Evolutionary conservation across 208 protist species (phyloP), one percentile per base, ranked within the genome.

Genomic region (Acanthamoeba divionensis): DNA sequence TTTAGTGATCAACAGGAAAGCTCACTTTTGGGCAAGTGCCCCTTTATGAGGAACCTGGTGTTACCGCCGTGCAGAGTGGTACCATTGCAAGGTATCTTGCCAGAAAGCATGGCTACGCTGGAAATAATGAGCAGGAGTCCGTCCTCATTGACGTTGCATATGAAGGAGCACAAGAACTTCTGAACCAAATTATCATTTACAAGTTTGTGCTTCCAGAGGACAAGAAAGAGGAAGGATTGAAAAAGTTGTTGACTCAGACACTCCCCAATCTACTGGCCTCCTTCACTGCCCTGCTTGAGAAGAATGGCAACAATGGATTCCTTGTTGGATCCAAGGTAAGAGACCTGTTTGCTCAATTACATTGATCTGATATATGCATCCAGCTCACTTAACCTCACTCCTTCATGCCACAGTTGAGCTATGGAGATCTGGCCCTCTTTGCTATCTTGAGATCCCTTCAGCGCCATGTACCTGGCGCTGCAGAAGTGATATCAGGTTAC

Each of bases 231-330:
- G 29, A 85, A 48, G 24, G n/a, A 33, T 38, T 31, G 24, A 29
- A 41, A 21, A 85, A 65, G 24, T 10, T 85, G 18, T 15, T 85
- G 13, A 65, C 36, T 5, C 48, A 85, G 54, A 9, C 9, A 26
- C 75, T 85, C 10, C 75, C 75, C 3, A 12, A 1, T 2, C 54
- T 44, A 26, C 24, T 85, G 15, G 50, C 0, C 2, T 52, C 4
- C 75, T 65, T 65, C 4, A 8, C 10, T 12, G n/a, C 6, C 18
- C 50, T 65, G 29, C 26, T 85, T 1, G 75, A 31, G 29, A 85
- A 85, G 75, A 85, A 65, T 47, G 77, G 77, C 77, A 65, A 57
- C 69, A 85, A 36, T 10, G 75, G 75, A 21, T 65, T 31, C 75
- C 31, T 85, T 36, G 50, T 85, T 15, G 75, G 75, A 45, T 31